These are phyloP conservation scores for Nelumbo lutea DNA, from an alignment of 164 flowering plant genomes.

Conservation along the genomic window DNA sequence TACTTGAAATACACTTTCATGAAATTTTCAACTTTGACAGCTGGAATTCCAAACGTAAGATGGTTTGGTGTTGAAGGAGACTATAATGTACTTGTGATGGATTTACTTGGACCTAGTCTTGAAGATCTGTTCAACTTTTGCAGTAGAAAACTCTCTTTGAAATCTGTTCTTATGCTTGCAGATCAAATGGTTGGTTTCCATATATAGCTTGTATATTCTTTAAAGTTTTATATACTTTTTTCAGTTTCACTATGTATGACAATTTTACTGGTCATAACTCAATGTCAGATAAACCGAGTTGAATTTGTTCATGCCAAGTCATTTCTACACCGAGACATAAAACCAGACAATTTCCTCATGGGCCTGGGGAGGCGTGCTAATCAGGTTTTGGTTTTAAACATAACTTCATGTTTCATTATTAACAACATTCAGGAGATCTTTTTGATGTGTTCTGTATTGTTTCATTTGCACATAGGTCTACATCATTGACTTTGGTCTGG, in stretches of 20 bases:
- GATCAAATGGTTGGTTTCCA: slow-evolving; percentile 71
- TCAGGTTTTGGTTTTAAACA: slow-evolving; percentile 40
- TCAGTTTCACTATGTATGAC: not conserved
- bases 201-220: not conserved
- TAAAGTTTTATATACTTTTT: not conserved
- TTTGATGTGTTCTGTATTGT: slow-evolving; percentile 6
- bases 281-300: slow-evolving; percentile 69
- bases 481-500: slow-evolving; percentile 57
- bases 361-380: slow-evolving; percentile 87
- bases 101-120: slow-evolving; percentile 72
- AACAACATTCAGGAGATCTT: not conserved
- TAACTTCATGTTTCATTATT: not conserved
- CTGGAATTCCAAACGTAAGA: slow-evolving; percentile 65
- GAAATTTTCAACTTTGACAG: slow-evolving; percentile 40
- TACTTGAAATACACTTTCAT: not conserved
- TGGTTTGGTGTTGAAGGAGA: slow-evolving; percentile 96
- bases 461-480: slow-evolving; percentile 37
- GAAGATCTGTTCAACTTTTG: slow-evolving; percentile 76
- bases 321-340: slow-evolving; percentile 79
- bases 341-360: slow-evolving; percentile 92
- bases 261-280: not conserved
- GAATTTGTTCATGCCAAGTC: slow-evolving; percentile 79
- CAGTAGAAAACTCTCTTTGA: slow-evolving; percentile 62
- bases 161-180: slow-evolving; percentile 82
- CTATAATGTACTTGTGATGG: slow-evolving; percentile 78